Base-by-base conservation (phyloP, 352 stramenopile genomes). In the Globisporangium ultimum region DNA sequence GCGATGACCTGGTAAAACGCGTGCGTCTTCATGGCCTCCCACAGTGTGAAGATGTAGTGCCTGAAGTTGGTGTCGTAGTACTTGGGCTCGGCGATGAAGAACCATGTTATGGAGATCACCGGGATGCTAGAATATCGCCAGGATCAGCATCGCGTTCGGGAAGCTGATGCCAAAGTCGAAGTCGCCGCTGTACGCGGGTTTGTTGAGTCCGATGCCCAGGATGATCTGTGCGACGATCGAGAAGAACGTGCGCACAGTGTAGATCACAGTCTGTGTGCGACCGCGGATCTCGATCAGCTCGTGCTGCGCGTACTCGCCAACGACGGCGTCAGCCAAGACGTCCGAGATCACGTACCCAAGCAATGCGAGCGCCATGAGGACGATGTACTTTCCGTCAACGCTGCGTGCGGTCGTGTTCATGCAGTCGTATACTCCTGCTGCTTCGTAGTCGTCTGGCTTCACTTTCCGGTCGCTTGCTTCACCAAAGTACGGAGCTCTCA, bases 241-340 rank as follows among this genome's bases (percentile, higher is more conserved):
- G 41, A 78, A 79, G 21, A 75, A 56, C 8, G 63, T 78, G 40
- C 71, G 68, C 18, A 84, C 61, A 46, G 70, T 74, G 61, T 80
- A 80, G 48, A 80, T 70, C 48, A 67, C 68, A 17, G 73, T 84
- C 48, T 85, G 76, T 8, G 71, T 80, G 38, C 63, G 66, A 4
- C 76, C 76, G 32, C 76, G 76, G 22, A 69, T 72, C n/a, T 57
- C 68, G 34, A 70, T 61, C 1, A 71, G 68, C 45, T 85, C 76
- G 5, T 73, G 73, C 55, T 85, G 76, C 4, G 73, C 74, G 47
- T 80, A 55, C 57, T 84, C 74, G 21, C 83, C 71, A 59, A 84
- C 70, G 48, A 85, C 70, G 18, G 60, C 70, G 50, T 85, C 76
- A 40, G 73, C 76, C 3, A 71, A 66, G 5, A 80, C 72, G 17